These are phyloP conservation scores for Tephrocybe sp. DNA, from an alignment of 768 basidiomycete genomes.

Conservation along the genomic window DNA sequence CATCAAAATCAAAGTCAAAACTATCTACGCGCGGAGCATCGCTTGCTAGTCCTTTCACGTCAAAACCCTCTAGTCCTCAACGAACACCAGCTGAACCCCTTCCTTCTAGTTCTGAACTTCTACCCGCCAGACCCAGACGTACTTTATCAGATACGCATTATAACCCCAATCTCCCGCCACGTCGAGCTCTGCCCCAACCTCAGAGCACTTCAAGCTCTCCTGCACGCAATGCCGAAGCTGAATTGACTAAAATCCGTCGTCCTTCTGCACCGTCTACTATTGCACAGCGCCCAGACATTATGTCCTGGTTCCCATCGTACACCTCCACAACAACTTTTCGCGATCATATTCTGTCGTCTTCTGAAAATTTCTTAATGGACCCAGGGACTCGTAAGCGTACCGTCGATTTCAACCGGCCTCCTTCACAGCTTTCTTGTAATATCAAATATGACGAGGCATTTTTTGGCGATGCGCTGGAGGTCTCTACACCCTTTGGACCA, in stretches of 20 bases:
- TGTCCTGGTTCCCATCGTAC: slow-evolving; percentile 17
- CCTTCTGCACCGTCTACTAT: slow-evolving; percentile 25
- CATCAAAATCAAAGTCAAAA: slow-evolving; percentile 2
- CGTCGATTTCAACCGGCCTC: slow-evolving; percentile 41
- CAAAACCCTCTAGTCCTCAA: slow-evolving; percentile 18
- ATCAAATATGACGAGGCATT: slow-evolving; percentile 20
- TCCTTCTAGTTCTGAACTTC: not conserved
- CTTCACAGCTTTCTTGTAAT: slow-evolving; percentile 34
- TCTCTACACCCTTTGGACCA: slow-evolving; percentile 29
- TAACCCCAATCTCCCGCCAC: slow-evolving; percentile 19
- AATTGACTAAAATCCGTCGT: slow-evolving; percentile 16
- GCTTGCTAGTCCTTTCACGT: slow-evolving; percentile 24
- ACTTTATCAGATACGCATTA: slow-evolving; percentile 22
- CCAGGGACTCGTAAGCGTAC: slow-evolving; percentile 22
- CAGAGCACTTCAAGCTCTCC: slow-evolving; percentile 23
- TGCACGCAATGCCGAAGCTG: not conserved
- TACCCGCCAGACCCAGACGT: slow-evolving; percentile 6
- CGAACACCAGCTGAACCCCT: not conserved
- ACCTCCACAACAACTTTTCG: not conserved
- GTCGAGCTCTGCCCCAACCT: slow-evolving; percentile 8
- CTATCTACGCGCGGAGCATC: not conserved
- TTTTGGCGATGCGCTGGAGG: slow-evolving; percentile 22
- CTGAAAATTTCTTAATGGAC: slow-evolving; percentile 17
- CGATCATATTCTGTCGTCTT: slow-evolving; percentile 6
- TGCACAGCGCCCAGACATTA: slow-evolving; percentile 18